Base-by-base conservation (phyloP, 805 yeast species). In the Trichomonascus vanleenenianus region DNA sequence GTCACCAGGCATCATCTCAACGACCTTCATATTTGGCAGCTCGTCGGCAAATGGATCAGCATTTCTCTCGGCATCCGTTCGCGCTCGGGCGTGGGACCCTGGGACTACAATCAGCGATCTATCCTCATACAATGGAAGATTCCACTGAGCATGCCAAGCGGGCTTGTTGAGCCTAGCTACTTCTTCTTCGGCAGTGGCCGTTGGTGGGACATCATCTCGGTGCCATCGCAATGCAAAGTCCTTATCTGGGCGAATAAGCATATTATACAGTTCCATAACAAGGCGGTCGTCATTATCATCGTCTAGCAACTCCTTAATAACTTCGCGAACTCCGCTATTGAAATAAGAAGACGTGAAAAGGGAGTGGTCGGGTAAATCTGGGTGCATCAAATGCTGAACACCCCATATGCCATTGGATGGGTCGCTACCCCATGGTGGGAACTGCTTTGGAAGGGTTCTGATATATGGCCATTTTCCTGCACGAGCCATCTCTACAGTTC, bases 171-270 rank as follows among this genome's bases (percentile, higher is more conserved):
- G 59, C 48, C 66, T 66, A 38, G 54, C 59, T 3, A 65, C 64
- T 54, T 74, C 79, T 53, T 73, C 72, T 44, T 69, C 73, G 5
- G 63, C 65, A 3, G 70, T 58, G 15, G 61, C 75, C 25, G 71
- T 75, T 10, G 76, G 75, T 46, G 65, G 65, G 44, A 74, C 71
- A 50, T 68, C 67, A 56, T 74, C 78, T 34, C 78, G 61, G 55
- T 74, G 78, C 79, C 78, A 74, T 48, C 69, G 73, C 50, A 74
- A 62, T n/a, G 67, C 77, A 56, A 74, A 74, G 56, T 73, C 75
- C 9, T 75, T 70, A 45, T 70, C 61, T 2, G 79, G 79, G 50
- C 73, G 73, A 51, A 74, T 72, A 48, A 74, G 65, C 78, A 74
- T 72, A 55, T 74, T 73, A 56, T 74, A 64, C 42, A 74, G 62